Conservation (phyloP, 257 asterid genomes). For the Capsicum baccatum region DNA sequence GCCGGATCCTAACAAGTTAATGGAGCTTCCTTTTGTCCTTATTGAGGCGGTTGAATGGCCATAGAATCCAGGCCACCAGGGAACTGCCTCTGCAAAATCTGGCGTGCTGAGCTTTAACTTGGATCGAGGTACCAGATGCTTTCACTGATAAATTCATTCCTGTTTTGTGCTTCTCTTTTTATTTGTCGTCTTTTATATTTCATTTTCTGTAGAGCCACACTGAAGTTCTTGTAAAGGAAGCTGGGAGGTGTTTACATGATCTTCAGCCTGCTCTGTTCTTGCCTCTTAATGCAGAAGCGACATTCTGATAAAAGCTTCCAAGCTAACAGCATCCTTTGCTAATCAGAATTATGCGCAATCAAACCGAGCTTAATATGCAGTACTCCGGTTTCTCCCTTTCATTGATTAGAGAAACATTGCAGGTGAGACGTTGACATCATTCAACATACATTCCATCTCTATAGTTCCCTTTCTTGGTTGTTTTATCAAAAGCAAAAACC, state of each 20-base stretch:
- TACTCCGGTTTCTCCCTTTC: conserved; percentile 9
- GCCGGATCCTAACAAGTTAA: conserved; percentile 13
- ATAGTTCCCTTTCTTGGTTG: neutral
- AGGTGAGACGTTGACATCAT: neutral
- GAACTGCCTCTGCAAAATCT: neutral
- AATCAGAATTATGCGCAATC: conserved; percentile 1
- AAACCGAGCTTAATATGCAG: neutral
- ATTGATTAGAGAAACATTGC: neutral
- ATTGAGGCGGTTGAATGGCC: neutral
- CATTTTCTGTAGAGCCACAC: conserved; percentile 3
- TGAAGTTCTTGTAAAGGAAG: conserved; percentile 1
- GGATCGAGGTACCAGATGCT: conserved; percentile 19
- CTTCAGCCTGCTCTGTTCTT: conserved; percentile 18
- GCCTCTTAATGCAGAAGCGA: neutral
- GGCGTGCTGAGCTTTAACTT: conserved; percentile 7
- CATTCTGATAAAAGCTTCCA: neutral
- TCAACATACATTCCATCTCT: neutral
- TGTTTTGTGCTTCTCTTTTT: neutral
- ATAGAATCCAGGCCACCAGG: conserved; percentile 5
- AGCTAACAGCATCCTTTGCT: neutral
- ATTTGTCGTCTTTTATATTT: neutral
- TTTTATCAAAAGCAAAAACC: neutral
- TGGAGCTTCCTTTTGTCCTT: neutral
- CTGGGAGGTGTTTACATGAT: neutral
- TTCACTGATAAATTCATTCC: neutral